Conservation (phyloP, 495 filamentous ascomycete genomes). For the Hyaloscypha hepaticicola region DNA sequence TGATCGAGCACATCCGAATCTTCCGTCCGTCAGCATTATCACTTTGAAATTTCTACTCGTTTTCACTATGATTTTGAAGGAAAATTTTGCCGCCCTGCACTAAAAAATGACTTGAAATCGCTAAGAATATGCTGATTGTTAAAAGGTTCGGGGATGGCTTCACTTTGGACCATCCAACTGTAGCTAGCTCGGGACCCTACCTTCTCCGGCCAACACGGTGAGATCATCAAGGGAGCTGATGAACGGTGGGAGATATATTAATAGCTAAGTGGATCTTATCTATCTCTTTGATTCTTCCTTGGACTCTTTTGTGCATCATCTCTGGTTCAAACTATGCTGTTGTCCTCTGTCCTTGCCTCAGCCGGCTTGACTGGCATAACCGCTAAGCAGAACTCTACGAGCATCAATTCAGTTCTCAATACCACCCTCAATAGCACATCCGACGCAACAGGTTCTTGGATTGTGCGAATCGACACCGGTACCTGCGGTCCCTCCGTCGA, state of each 20-base stretch:
- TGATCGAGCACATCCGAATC: too few relatives aligned
- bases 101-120: background rate
- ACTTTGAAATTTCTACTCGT: background rate
- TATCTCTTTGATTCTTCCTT: background rate
- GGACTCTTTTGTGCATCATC: background rate
- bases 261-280: background rate
- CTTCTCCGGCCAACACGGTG: background rate
- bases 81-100: background rate
- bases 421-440: conserved; percentile 10
- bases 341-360: background rate
- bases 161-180: background rate
- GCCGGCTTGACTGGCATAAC: background rate
- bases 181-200: background rate
- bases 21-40: background rate
- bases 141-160: background rate
- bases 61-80: background rate
- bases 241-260: background rate
- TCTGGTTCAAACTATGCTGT: background rate
- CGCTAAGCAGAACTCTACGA: conserved; percentile 9
- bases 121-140: background rate
- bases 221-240: background rate
- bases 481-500: conserved; percentile 40
- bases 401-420: conserved; percentile 1
- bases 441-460: conserved; percentile 10
- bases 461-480: conserved; percentile 38